Conservation (phyloP, 192 early-diverging fungal species). For the Entomortierella parvispora region DNA sequence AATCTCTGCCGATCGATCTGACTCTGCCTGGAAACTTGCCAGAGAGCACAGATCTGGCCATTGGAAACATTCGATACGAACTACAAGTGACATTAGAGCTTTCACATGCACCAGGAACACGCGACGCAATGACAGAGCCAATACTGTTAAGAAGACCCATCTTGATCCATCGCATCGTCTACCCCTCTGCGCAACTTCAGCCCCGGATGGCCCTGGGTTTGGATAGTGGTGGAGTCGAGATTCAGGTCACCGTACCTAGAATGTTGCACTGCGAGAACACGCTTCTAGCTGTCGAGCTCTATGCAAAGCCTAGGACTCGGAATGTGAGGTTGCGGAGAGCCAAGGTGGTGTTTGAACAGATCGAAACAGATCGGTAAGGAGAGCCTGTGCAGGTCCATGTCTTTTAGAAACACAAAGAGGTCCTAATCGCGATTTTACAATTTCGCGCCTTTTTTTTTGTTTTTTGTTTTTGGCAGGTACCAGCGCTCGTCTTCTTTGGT, state of each 20-base stretch:
- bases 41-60: slow-evolving; percentile 19
- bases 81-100: slow-evolving; percentile 41
- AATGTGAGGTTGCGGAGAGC: slow-evolving; percentile 42
- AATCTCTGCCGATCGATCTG: slow-evolving; percentile 45
- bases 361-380: slow-evolving; percentile 45
- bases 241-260: slow-evolving; percentile 43
- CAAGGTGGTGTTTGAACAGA: slow-evolving; percentile 48
- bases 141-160: slow-evolving; percentile 31
- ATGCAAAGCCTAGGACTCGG: slow-evolving; percentile 41
- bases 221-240: slow-evolving; percentile 47
- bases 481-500: slow-evolving; percentile 16
- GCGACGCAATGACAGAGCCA: slow-evolving; percentile 9
- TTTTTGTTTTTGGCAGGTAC: slow-evolving; percentile 6
- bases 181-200: slow-evolving; percentile 35
- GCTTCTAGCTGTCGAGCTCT: slow-evolving; percentile 35
- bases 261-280: slow-evolving; percentile 45
- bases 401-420: neutral
- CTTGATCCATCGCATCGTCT: slow-evolving; percentile 38
- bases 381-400: neutral
- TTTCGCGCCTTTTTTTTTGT: neutral
- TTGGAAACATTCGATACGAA: slow-evolving; percentile 49
- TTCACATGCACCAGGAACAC: slow-evolving; percentile 26
- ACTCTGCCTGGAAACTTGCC: slow-evolving; percentile 41
- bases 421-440: too few species aligned
- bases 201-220: slow-evolving; percentile 28